A percentile compares a stretch with the other conserved stretches of the same genome.
These are phyloP conservation scores for Trichomonascus vanleenenianus DNA, from an alignment of 805 yeast species.

Conservation along the genomic window DNA sequence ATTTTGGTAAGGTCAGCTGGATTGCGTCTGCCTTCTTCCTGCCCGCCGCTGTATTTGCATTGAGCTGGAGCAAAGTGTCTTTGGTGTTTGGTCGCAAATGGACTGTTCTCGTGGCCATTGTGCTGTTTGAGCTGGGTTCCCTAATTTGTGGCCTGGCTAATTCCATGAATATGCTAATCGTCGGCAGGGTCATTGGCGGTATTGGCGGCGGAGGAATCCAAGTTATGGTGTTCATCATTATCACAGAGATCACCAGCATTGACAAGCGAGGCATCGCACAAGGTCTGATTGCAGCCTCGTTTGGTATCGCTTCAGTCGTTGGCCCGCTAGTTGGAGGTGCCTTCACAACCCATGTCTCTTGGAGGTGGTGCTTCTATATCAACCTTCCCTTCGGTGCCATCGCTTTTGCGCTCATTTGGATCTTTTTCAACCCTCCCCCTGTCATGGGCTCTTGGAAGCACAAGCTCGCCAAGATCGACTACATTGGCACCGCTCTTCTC, in stretches of 20 bases:
- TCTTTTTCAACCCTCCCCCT: slow-evolving; percentile 40
- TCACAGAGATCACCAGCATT: slow-evolving; percentile 47
- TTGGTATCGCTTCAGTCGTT: slow-evolving; percentile 23
- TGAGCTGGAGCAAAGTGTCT: slow-evolving; percentile 44
- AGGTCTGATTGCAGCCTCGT: slow-evolving; percentile 22
- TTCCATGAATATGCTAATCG: slow-evolving; percentile 55
- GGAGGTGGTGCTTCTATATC: slow-evolving; percentile 74
- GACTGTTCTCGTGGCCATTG: slow-evolving; percentile 40
- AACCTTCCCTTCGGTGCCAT: slow-evolving; percentile 59
- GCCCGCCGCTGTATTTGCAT: slow-evolving; percentile 52
- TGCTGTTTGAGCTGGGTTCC: slow-evolving; percentile 56
- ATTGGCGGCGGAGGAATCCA: slow-evolving; percentile 65
- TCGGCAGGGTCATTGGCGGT: slow-evolving; percentile 64
- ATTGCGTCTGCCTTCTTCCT: slow-evolving; percentile 53
- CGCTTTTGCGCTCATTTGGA: slow-evolving; percentile 32
- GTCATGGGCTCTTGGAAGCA: slow-evolving; percentile 33
- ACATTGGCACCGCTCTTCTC: slow-evolving; percentile 39
- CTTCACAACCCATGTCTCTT: slow-evolving; percentile 47
- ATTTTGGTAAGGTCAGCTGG: slow-evolving; percentile 44
- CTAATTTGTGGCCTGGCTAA: slow-evolving; percentile 46
- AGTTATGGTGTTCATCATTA: slow-evolving; percentile 47
- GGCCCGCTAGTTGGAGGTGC: slow-evolving; percentile 68
- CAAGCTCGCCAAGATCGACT: slow-evolving; percentile 40
- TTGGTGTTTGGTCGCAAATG: slow-evolving; percentile 38
- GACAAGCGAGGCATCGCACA: slow-evolving; percentile 23